Base-by-base conservation (phyloP, 2,329 filamentous ascomycete genomes). In the Trichoderma oligosporum region DNA sequence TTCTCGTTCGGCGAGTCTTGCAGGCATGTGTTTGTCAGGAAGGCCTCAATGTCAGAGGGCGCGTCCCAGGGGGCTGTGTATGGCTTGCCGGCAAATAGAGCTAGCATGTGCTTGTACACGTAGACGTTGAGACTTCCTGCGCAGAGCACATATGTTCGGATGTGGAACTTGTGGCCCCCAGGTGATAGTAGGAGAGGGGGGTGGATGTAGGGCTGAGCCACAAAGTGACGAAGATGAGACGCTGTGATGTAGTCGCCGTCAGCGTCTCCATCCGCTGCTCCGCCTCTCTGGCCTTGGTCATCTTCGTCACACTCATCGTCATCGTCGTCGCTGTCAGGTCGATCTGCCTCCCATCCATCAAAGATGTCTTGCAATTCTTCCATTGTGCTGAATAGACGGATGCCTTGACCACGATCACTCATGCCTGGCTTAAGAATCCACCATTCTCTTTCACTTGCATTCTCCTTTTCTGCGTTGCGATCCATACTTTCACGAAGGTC, bases 391-490 rank as follows among this genome's bases (percentile, higher is more conserved):
- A 99, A 99, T 0, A 99, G 76, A 36, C 90, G 78, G 58, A 99
- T 97, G 1, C 94, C 94, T 70, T 97, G 92, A 0, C 93, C 94
- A 22, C 93, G 83, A 69, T 99, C 94, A 71, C 91, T 96, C 94
- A 99, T 97, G 7, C 93, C 88, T 0, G 94, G 93, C 74, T 99
- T 99, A 59, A 99, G 73, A 63, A 99, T 97, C 94, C 94, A 99
- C 93, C 93, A 99, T 69, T 95, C 85, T 59, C 81, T 80, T 39
- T 81, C 74, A 31, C 27, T 56, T 0, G 57, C 1, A 12, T 65
- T 63, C 3, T 56, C 48, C 2, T 57, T 60, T 11, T 62, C 62
- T 12, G 71, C 73, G 64, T 96, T 96, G 44, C 78, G 78, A 29
- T 82, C 82, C 71, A 95, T 80, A 64, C 88, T 92, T 57, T 90